Evolutionary conservation across 495 filamentous ascomycete species (phyloP).

Genomic region (Neurospora sp.): DNA sequence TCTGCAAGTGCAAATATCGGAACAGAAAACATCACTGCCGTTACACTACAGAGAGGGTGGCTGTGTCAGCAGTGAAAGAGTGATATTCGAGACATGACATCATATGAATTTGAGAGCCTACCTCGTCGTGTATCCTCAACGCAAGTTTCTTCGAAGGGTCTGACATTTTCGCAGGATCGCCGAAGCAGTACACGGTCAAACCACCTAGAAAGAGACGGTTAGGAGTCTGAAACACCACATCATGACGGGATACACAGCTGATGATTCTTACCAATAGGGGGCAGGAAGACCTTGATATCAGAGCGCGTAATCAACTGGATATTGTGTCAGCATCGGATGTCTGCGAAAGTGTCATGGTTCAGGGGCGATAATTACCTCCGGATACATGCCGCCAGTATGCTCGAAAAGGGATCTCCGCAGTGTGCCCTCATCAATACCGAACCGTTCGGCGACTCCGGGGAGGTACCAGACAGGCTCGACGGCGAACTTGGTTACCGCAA

Average conservation of each 20-base stretch:
- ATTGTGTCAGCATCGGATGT: conserved; percentile 9
- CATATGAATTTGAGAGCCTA: conserved; percentile 10
- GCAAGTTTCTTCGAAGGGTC: conserved; percentile 77
- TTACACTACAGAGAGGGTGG: conserved; percentile 50
- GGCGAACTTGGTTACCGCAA: conserved; percentile 93
- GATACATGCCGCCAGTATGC: conserved; percentile 87
- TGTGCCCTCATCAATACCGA: conserved; percentile 86
- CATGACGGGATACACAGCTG: neutral
- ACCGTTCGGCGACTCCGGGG: conserved; percentile 87
- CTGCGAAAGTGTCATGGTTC: neutral
- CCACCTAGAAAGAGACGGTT: conserved; percentile 51
- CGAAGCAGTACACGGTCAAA: conserved; percentile 94
- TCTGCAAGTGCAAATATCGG: conserved; percentile 95
- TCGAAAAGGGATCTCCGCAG: conserved; percentile 85
- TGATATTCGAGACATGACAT: neutral
- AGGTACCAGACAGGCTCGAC: conserved; percentile 96
- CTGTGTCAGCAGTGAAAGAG: conserved; percentile 6
- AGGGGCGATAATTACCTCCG: conserved; percentile 43
- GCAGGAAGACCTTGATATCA: conserved; percentile 92
- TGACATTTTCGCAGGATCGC: conserved; percentile 84
- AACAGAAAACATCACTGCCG: conserved; percentile 95
- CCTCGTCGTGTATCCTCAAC: conserved; percentile 89
- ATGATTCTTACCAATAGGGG: conserved; percentile 58
- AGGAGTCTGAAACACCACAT: conserved; percentile 13
- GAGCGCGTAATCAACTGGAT: conserved; percentile 70